Evolutionary conservation across 495 filamentous ascomycete genomes (phyloP).

Genomic region (Neohortaea acidophila): DNA sequence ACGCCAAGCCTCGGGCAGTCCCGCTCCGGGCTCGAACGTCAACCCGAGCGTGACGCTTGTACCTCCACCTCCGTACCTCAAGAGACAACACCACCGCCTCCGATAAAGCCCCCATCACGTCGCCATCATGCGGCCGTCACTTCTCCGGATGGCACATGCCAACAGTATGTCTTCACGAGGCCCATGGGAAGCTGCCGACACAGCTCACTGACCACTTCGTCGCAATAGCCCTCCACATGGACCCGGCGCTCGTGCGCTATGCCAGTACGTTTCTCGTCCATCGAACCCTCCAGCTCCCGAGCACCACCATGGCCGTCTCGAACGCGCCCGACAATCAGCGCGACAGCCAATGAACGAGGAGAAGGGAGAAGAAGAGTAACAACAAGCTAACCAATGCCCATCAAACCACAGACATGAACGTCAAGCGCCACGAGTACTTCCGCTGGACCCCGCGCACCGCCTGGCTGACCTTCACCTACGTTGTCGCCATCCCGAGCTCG

Average conservation of each 20-base stretch:
- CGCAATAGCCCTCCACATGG: slow-evolving; percentile 24
- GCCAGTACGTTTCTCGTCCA: slow-evolving; percentile 25
- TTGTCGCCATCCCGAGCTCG: slow-evolving; percentile 49
- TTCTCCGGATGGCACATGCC: slow-evolving; percentile 20
- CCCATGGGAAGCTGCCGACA: background rate
- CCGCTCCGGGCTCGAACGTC: too few species aligned
- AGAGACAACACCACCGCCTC: background rate
- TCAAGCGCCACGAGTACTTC: slow-evolving; percentile 89
- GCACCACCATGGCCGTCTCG: background rate
- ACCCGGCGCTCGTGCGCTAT: slow-evolving; percentile 30
- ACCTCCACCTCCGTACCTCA: too few species aligned
- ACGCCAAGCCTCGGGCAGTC: too few species aligned
- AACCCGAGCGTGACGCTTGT: too few species aligned
- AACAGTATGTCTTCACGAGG: slow-evolving; percentile 15
- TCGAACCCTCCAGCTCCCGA: background rate
- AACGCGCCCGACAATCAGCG: background rate
- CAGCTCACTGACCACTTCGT: background rate
- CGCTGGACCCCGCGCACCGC: slow-evolving; percentile 76
- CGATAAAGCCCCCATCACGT: background rate
- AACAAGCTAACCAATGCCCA: background rate
- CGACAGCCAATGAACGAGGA: background rate
- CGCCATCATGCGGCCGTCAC: slow-evolving; percentile 12
- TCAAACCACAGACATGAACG: slow-evolving; percentile 69
- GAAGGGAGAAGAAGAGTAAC: slow-evolving; percentile 1
- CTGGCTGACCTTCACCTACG: slow-evolving; percentile 59